These are phyloP conservation scores for Komagataella pseudopastoris DNA, from an alignment of 805 yeast genomes.

Conservation along the genomic window DNA sequence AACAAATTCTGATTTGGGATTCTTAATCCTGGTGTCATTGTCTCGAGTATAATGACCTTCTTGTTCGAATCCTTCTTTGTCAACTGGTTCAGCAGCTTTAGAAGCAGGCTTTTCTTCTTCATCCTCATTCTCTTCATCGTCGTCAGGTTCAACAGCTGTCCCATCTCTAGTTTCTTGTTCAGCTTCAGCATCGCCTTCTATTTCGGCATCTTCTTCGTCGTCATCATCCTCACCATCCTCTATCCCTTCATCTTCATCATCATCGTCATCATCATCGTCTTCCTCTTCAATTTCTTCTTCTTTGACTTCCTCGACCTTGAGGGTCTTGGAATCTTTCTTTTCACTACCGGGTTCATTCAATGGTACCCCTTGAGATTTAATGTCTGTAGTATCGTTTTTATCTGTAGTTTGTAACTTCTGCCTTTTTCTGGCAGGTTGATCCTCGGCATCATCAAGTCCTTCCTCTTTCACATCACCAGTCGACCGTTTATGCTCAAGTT, in stretches of 20 bases:
- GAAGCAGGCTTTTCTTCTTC: neutral
- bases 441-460: conserved; percentile 2
- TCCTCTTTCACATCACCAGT: conserved; percentile 4
- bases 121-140: conserved; percentile 1
- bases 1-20: conserved; percentile 69
- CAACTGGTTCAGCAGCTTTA: conserved; percentile 7
- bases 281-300: conserved; percentile 1
- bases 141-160: neutral
- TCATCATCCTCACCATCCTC: conserved; percentile 6
- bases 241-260: conserved; percentile 3
- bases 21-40: conserved; percentile 46
- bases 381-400: neutral
- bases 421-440: conserved; percentile 1
- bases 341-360: conserved; percentile 1
- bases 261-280: conserved; percentile 1
- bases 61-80: conserved; percentile 10
- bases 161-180: conserved; percentile 2
- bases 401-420: neutral
- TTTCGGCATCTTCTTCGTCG: conserved; percentile 4
- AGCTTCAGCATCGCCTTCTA: conserved; percentile 3
- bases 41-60: conserved; percentile 29
- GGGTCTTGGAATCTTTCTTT: neutral
- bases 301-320: neutral
- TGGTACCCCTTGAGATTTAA: neutral
- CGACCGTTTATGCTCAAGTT: neutral